Evolutionary conservation across 176 grass and related monocot species (phyloP).

Genomic region (Metroxylon sagu): DNA sequence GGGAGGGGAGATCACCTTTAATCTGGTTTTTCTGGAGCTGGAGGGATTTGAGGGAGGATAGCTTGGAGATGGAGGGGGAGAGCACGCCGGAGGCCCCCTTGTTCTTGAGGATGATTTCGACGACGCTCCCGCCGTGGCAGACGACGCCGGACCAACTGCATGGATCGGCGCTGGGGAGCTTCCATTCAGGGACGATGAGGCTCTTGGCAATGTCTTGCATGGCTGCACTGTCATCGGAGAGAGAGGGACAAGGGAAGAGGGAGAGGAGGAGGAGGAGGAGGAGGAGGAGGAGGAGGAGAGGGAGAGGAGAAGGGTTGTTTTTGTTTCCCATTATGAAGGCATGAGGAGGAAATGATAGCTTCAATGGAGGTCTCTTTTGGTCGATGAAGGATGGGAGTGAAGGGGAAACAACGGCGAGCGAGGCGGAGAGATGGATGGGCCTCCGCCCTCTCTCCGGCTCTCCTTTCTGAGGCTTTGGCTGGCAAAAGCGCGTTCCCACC

Average conservation of each 20-base stretch:
- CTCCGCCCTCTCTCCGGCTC: too few relatives aligned
- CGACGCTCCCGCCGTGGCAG: constrained; percentile 38
- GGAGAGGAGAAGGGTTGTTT: constrained; percentile 7
- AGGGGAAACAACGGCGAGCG: too few relatives aligned
- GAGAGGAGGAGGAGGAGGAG: not conserved
- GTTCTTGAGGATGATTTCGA: constrained; percentile 43
- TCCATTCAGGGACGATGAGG: constrained; percentile 42
- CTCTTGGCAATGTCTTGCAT: constrained; percentile 48
- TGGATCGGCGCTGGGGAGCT: constrained; percentile 11
- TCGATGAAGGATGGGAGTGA: too few relatives aligned
- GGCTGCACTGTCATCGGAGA: constrained; percentile 34
- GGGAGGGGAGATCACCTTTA: constrained; percentile 39
- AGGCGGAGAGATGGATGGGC: too few relatives aligned
- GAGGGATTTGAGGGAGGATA: constrained; percentile 39
- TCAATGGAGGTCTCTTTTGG: too few relatives aligned
- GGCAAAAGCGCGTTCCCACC: too few relatives aligned
- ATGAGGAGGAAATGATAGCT: constrained; percentile 1
- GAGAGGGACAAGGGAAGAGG: constrained; percentile 11
- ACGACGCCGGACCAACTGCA: constrained; percentile 27
- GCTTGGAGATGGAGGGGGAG: constrained; percentile 34
- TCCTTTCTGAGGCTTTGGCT: too few relatives aligned
- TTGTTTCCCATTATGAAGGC: constrained; percentile 44
- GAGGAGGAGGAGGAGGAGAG: constrained; percentile 7
- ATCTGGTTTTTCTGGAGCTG: constrained; percentile 58
- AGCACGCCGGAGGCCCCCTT: constrained; percentile 35